Evolutionary conservation across 2,329 filamentous ascomycete genomes (phyloP).

Genomic region (Phialophora expanda): DNA sequence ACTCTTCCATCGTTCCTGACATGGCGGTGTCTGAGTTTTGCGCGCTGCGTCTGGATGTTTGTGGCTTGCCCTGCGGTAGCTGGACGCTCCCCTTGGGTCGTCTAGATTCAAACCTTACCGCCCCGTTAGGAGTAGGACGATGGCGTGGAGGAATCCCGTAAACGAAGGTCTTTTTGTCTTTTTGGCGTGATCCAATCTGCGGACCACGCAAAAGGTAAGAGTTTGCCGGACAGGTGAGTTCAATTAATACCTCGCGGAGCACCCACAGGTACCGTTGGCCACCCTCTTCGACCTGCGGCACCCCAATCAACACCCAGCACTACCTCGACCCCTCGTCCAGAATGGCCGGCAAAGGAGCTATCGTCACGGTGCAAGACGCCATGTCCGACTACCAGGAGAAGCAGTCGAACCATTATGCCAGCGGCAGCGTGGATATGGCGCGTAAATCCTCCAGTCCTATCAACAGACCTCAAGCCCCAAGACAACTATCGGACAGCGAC

Average conservation of each 20-base stretch:
- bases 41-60: slow-evolving; percentile 2
- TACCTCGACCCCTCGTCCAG: neutral
- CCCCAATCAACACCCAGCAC: neutral
- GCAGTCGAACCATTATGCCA: slow-evolving; percentile 1
- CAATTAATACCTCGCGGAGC: neutral
- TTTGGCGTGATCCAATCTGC: neutral
- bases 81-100: neutral
- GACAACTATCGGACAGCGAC: slow-evolving; percentile 11
- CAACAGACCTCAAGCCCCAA: neutral
- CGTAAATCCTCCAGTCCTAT: slow-evolving; percentile 2
- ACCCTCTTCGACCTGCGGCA: neutral
- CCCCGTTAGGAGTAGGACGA: slow-evolving; percentile 6
- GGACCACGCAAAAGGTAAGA: neutral
- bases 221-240: slow-evolving; percentile 10
- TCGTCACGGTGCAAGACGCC: slow-evolving; percentile 23
- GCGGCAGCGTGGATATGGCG: slow-evolving; percentile 11
- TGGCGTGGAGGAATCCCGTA: slow-evolving; percentile 9
- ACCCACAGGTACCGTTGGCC: neutral
- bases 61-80: slow-evolving; percentile 15
- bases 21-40: slow-evolving; percentile 4
- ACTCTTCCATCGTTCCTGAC: slow-evolving; percentile 1
- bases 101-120: slow-evolving; percentile 17
- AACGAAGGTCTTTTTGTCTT: slow-evolving; percentile 1
- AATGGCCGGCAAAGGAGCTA: slow-evolving; percentile 26
- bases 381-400: slow-evolving; percentile 21